A percentile compares a stretch with the other conserved stretches of the same genome.
Conservation (phyloP, 2,329 filamentous ascomycete genomes). For the Pyricularia sp. region DNA sequence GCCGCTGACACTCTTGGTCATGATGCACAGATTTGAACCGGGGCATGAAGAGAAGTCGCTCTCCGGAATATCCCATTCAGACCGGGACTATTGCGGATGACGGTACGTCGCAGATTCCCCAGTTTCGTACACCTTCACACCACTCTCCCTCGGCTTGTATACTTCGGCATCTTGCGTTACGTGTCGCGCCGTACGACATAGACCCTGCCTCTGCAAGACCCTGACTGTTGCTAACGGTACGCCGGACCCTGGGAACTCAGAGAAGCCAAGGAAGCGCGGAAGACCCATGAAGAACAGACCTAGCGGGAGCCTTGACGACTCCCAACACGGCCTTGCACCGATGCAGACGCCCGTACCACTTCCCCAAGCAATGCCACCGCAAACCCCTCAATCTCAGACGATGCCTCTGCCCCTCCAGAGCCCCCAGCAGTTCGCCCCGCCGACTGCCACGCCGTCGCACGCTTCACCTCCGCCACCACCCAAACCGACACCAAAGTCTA, state of each 20-base stretch:
- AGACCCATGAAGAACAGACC: conserved; percentile 52
- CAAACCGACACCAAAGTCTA: conserved; percentile 73
- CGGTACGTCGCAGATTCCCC: conserved; percentile 50
- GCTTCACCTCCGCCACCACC: conserved; percentile 46
- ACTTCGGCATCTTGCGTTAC: conserved; percentile 16
- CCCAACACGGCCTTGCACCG: conserved; percentile 30
- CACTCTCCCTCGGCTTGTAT: background rate
- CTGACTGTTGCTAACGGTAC: background rate
- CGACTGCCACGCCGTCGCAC: conserved; percentile 32
- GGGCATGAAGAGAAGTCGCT: conserved; percentile 72
- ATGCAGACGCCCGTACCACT: conserved; percentile 32
- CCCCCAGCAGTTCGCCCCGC: conserved; percentile 25
- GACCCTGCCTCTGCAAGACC: background rate
- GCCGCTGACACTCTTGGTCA: background rate
- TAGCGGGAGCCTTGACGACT: conserved; percentile 44
- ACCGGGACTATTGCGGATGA: conserved; percentile 51
- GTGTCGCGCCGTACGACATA: conserved; percentile 20
- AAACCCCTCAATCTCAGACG: conserved; percentile 46
- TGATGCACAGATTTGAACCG: conserved; percentile 25
- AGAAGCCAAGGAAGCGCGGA: conserved; percentile 47
- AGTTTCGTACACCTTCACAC: conserved; percentile 6
- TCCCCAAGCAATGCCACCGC: conserved; percentile 35
- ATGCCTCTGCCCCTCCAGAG: conserved; percentile 33
- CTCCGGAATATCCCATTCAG: conserved; percentile 50
- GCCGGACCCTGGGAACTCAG: conserved; percentile 19